These are phyloP conservation scores for Aspergillus coremiiformis DNA, from an alignment of 495 filamentous ascomycete genomes.

Conservation along the genomic window DNA sequence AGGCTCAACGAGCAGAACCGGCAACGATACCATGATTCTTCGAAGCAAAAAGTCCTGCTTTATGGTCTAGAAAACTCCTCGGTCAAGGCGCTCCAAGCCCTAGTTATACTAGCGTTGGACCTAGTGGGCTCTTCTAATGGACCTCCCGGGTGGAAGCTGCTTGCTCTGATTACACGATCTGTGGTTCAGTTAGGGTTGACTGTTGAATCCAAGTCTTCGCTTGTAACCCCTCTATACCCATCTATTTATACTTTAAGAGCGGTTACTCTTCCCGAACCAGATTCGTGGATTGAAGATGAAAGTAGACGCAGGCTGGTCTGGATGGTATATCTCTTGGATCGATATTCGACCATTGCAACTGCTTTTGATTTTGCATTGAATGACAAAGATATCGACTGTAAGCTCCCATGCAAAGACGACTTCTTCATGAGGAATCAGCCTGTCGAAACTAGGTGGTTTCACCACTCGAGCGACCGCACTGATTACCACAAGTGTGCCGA, in stretches of 20 bases:
- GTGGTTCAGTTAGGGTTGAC: slow-evolving; percentile 80
- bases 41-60: slow-evolving; percentile 77
- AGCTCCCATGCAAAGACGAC: slow-evolving; percentile 77
- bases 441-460: slow-evolving; percentile 78
- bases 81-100: slow-evolving; percentile 76
- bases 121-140: slow-evolving; percentile 75
- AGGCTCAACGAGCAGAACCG: slow-evolving; percentile 64
- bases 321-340: slow-evolving; percentile 85
- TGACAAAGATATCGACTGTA: slow-evolving; percentile 81
- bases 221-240: slow-evolving; percentile 62
- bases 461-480: slow-evolving; percentile 39
- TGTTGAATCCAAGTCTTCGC: slow-evolving; percentile 68
- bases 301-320: slow-evolving; percentile 76
- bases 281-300: slow-evolving; percentile 84
- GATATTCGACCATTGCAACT: slow-evolving; percentile 81
- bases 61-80: slow-evolving; percentile 83
- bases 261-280: slow-evolving; percentile 71
- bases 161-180: slow-evolving; percentile 77
- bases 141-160: slow-evolving; percentile 79
- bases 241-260: slow-evolving; percentile 82
- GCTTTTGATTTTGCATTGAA: slow-evolving; percentile 85
- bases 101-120: slow-evolving; percentile 76
- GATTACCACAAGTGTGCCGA: slow-evolving; percentile 67
- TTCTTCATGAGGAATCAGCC: slow-evolving; percentile 76
- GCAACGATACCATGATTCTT: slow-evolving; percentile 65